A percentile compares a stretch with the other conserved stretches of the same genome.
These are phyloP conservation scores for Talaromyces sp. DNA, from an alignment of 2,329 filamentous ascomycete species.

Conservation along the genomic window DNA sequence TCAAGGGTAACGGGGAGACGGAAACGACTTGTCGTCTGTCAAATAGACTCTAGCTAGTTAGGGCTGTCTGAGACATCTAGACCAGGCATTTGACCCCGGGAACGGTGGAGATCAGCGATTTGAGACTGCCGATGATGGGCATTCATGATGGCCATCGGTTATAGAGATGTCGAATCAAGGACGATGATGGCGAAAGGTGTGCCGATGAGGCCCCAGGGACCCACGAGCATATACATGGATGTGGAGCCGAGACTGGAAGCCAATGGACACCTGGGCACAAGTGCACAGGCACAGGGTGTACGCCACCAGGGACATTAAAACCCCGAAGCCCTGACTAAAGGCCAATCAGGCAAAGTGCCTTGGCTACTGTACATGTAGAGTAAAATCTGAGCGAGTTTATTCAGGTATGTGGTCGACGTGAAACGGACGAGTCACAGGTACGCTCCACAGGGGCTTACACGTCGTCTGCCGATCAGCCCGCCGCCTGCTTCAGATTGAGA, in stretches of 20 bases:
- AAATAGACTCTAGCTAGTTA: conserved; percentile 1
- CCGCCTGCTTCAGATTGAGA: conserved; percentile 12
- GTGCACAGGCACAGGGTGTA: neutral
- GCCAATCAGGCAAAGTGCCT: neutral
- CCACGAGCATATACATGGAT: conserved; percentile 4
- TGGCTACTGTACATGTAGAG: too few species aligned
- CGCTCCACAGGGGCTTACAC: conserved; percentile 13
- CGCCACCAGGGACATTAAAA: conserved; percentile 8
- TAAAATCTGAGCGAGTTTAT: neutral
- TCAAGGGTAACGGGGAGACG: neutral
- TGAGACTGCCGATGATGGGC: neutral
- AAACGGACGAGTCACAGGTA: conserved; percentile 10
- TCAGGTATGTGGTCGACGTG: conserved; percentile 4
- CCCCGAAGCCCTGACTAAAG: conserved; percentile 1
- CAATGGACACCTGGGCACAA: neutral
- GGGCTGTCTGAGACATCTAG: conserved; percentile 13
- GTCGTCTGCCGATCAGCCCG: conserved; percentile 17
- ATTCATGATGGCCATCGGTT: neutral
- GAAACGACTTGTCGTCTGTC: neutral
- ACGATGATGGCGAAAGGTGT: conserved; percentile 1
- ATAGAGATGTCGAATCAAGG: conserved; percentile 10
- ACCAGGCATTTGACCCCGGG: conserved; percentile 1
- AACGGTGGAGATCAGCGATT: conserved; percentile 12
- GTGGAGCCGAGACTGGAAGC: conserved; percentile 8
- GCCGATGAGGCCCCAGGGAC: conserved; percentile 1